Base-by-base conservation (phyloP, 1,284 basidiomycete genomes). In the Phylloporus sp. region DNA sequence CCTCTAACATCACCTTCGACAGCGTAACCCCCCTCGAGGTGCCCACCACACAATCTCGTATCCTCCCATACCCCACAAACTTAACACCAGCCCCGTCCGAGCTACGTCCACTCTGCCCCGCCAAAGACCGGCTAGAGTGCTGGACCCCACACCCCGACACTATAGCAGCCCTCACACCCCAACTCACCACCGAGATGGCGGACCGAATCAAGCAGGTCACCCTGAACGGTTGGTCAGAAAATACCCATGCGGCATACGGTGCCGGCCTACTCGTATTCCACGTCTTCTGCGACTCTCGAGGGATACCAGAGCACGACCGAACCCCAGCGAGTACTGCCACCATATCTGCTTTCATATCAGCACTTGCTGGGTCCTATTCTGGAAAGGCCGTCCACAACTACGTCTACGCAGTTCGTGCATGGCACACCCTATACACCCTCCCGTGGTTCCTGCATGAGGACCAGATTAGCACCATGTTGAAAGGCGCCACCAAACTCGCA, bases 321-420 rank as follows among this genome's bases (percentile, higher is more conserved):
- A 20, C 52, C 0, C 61, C 32, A 0, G 54, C 50, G 0, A 40
- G 17, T 0, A 29, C 61, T 6, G 11, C 18, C 0, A 0, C 32
- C 4, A 4, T 62, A 0, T 13, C 49, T 0, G 22, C 32, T 0
- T 63, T 63, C n/a, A 32, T 63, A 0, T 63, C 40, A 13, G 32
- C 10, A 0, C 52, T 64, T 1, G 24, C 52, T 0, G 49, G 62
- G 1, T 20, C 32, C 0, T 17, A 18, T 13, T 58, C 20, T 2
- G 47, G 46, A 0, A 46, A 32, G 13, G 32, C 52, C 0, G 55
- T 64, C 0, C 10, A 40, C 10, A 64, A 64, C 26, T 64, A 64
- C 2, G 2, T 60, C 15, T 47, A 54, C 2, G 26, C 31, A 0
- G 12, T 64, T 0, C 24, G 2, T 1, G 37, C 52, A 0, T 64